A percentile compares a stretch with the other conserved stretches of the same genome.
phyloP scores from a whole-genome alignment of 2,329 filamentous ascomycete genomes.

The Cladosporium colombiae region DNA sequence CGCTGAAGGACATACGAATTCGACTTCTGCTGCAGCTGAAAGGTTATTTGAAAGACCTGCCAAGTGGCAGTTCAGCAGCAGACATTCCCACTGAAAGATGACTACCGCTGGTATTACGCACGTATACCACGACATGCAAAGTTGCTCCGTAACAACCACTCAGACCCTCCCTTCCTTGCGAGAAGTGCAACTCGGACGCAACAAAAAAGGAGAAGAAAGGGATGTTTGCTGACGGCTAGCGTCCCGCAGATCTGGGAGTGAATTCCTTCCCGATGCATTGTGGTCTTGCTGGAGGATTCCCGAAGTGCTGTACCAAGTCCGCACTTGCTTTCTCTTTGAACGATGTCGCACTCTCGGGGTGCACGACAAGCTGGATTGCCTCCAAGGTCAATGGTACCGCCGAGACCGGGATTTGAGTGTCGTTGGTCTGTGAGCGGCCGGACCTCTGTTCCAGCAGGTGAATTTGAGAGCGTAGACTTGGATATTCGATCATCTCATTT shows the following conservation, averaged over 20 bases:
- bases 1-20: too few relatives aligned
- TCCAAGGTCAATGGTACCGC: background rate
- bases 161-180: too few relatives aligned
- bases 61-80: too few relatives aligned
- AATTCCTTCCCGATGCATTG: background rate
- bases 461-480: background rate
- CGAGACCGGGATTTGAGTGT: background rate
- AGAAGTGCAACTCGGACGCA: too few relatives aligned
- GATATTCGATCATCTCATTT: background rate
- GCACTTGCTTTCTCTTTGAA: background rate
- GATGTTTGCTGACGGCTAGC: too few relatives aligned
- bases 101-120: too few relatives aligned
- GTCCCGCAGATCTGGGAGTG: too few relatives aligned
- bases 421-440: background rate
- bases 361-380: background rate
- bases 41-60: too few relatives aligned
- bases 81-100: too few relatives aligned
- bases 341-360: background rate
- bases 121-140: too few relatives aligned
- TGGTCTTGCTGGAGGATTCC: background rate
- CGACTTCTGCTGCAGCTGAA: too few relatives aligned
- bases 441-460: background rate
- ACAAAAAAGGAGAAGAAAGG: too few relatives aligned
- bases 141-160: background rate
- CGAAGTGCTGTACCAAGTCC: background rate